phyloP scores from a whole-genome alignment of 371 early-diverging fungal species.

The Capillidium heterosporum region DNA sequence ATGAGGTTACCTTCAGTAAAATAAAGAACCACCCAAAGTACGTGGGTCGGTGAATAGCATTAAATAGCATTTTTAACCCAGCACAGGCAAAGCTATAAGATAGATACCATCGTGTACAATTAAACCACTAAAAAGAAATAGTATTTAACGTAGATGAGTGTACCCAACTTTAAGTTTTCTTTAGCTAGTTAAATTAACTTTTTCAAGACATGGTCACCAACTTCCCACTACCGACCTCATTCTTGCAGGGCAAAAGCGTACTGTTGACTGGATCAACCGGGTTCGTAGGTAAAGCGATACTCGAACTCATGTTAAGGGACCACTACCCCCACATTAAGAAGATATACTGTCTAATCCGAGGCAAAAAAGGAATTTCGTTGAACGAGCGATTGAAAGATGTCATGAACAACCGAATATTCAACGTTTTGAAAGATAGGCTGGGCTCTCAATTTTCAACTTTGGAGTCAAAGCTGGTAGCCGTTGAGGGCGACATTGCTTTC shows the following conservation, averaged over 20 bases:
- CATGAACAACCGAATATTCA: constrained; percentile 15
- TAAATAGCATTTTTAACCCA: too few relatives aligned
- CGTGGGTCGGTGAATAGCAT: too few relatives aligned
- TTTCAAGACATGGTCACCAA: constrained; percentile 1
- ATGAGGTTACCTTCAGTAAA: too few relatives aligned
- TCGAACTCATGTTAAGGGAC: constrained; percentile 27
- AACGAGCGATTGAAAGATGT: constrained; percentile 14
- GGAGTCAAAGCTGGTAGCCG: constrained; percentile 26
- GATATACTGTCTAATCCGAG: constrained; percentile 13
- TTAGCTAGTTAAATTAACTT: too few relatives aligned
- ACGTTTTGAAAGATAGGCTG: constrained; percentile 12
- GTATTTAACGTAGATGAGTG: too few relatives aligned
- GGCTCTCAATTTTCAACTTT: constrained; percentile 11
- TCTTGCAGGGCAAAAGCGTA: constrained; percentile 15
- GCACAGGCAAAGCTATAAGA: too few relatives aligned
- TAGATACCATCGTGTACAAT: too few relatives aligned
- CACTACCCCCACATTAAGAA: constrained; percentile 5
- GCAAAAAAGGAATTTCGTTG: constrained; percentile 12
- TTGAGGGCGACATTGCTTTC: constrained; percentile 26
- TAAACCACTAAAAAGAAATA: too few relatives aligned
- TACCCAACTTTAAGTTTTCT: too few relatives aligned
- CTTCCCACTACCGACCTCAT: constrained; percentile 11
- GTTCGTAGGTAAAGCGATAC: constrained; percentile 36
- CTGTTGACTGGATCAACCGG: constrained; percentile 41
- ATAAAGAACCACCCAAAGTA: too few relatives aligned